Evolutionary conservation across 306 rosid genomes (phyloP), one percentile per base, ranked within the genome.

Genomic region (Bauhinia variegata): DNA sequence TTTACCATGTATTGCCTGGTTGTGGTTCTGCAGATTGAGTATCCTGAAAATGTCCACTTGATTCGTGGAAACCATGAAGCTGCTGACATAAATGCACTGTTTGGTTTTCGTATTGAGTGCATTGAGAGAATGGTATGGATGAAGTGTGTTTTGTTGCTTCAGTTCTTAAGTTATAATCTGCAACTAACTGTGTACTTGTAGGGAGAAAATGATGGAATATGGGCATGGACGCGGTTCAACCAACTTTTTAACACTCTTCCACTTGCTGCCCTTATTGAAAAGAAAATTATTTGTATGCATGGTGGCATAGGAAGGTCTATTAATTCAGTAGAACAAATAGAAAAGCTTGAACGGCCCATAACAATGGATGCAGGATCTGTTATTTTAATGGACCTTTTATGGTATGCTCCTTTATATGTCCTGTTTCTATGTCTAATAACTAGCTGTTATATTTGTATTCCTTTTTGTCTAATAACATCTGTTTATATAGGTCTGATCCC

Each of bases 51-150:
- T 72, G 86, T 95, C 84, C 99, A 95, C 85, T 82, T 95, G 76
- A 95, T 95, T 82, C 97, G 99, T 39, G 99, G 99, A 79, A 95
- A 95, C 79, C 99, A 93, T 65, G 99, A 93, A 88, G 99, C 99
- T 44, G 99, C 99, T 37, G 99, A 93, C 83, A 93, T 95, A 78
- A 95, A 95, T 83, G 99, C 99, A 46, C 88, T 95, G 14, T 95
- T 95, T 85, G 99, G 99, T 57, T 95, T 95, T 76, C 99, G 99
- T 63, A 85, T 95, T 60, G 99, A 95, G 82, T 95, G 99, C 91
- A 91, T 95, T 57, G 99, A 95, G 85, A 84, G 99, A 88, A 95
- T 95, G 99, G 99, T 95, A 88, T 13, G 67, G 54, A 46, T 70
- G 11, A 48, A 77, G 64, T 72, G 38, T 46, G 46, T 53, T 79